Evolutionary conservation across 2,329 filamentous ascomycete genomes (phyloP).

Genomic region (Fusarium sp.): DNA sequence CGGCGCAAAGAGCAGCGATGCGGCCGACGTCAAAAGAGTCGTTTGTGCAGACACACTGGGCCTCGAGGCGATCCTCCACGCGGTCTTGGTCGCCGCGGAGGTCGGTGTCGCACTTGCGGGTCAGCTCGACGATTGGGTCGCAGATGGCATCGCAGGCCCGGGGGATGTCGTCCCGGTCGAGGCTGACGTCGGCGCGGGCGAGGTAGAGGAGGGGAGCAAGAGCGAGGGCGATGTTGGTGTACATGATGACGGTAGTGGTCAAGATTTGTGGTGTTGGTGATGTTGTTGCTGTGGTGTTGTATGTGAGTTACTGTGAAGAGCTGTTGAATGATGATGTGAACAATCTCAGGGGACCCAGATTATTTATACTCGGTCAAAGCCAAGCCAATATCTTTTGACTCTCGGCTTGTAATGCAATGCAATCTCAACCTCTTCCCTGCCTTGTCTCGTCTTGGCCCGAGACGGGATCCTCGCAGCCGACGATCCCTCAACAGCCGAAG

Average conservation of each 20-base stretch:
- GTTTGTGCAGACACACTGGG: conserved; percentile 57
- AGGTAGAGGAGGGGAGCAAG: conserved; percentile 45
- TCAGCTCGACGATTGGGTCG: conserved; percentile 50
- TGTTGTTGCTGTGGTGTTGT: not conserved
- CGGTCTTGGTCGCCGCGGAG: conserved; percentile 46
- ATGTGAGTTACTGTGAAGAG: not conserved
- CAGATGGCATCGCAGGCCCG: conserved; percentile 52
- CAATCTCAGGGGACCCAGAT: not conserved
- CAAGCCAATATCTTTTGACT: not conserved
- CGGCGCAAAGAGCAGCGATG: conserved; percentile 52
- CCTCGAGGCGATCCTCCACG: conserved; percentile 52
- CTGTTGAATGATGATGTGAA: not conserved
- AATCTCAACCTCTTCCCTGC: conserved; percentile 13
- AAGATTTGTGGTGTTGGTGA: not conserved
- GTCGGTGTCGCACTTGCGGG: conserved; percentile 51
- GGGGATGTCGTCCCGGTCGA: conserved; percentile 52
- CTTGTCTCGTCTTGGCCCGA: not conserved
- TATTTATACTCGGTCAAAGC: conserved; percentile 19
- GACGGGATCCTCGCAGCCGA: conserved; percentile 7
- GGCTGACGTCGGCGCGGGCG: conserved; percentile 49
- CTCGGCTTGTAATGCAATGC: not conserved
- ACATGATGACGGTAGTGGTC: conserved; percentile 39
- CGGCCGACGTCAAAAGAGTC: conserved; percentile 53
- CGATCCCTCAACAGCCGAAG: conserved; percentile 27
- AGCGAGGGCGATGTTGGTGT: conserved; percentile 46